Conservation (phyloP, 2,329 filamentous ascomycete species). For the Septoria linicola region DNA sequence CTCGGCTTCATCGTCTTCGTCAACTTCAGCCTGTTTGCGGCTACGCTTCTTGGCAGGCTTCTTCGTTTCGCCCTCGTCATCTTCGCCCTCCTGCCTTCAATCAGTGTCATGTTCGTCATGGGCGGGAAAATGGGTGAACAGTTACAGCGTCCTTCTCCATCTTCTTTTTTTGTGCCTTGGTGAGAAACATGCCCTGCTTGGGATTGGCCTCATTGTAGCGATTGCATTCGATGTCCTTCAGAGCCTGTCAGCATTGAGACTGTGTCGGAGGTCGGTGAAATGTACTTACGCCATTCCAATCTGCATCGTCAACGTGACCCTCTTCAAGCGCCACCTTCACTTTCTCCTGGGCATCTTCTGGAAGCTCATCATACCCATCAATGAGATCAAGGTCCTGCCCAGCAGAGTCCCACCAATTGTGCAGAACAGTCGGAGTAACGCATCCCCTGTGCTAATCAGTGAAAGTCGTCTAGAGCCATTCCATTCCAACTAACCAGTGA, state of each 20-base stretch:
- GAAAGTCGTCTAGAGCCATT: not conserved
- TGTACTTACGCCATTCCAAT: slow-evolving; percentile 79
- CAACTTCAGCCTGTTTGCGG: slow-evolving; percentile 28
- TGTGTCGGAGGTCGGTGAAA: not conserved
- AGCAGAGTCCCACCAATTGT: slow-evolving; percentile 61
- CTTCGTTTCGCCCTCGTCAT: slow-evolving; percentile 31
- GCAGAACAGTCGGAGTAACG: slow-evolving; percentile 72
- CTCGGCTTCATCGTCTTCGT: slow-evolving; percentile 31
- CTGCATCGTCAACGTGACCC: slow-evolving; percentile 78
- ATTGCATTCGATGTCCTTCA: slow-evolving; percentile 72
- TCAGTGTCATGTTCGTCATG: too few species aligned
- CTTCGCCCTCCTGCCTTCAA: slow-evolving; percentile 20
- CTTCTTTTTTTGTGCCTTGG: slow-evolving; percentile 34
- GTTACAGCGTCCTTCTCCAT: slow-evolving; percentile 20
- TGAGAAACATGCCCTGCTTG: slow-evolving; percentile 37
- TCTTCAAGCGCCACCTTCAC: slow-evolving; percentile 68
- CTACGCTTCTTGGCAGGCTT: slow-evolving; percentile 34
- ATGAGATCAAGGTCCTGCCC: slow-evolving; percentile 63
- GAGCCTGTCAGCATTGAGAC: slow-evolving; percentile 19
- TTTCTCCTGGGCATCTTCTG: slow-evolving; percentile 68
- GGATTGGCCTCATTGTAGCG: slow-evolving; percentile 56
- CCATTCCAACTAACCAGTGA: slow-evolving; percentile 67
- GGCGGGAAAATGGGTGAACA: too few species aligned
- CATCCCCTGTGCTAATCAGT: slow-evolving; percentile 68
- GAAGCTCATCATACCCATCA: slow-evolving; percentile 78